Percentiles rank a stretch among this genome's conserved stretches.
Evolutionary conservation across 768 basidiomycete genomes (phyloP).

Genomic region (Pleurotus eryngii): DNA sequence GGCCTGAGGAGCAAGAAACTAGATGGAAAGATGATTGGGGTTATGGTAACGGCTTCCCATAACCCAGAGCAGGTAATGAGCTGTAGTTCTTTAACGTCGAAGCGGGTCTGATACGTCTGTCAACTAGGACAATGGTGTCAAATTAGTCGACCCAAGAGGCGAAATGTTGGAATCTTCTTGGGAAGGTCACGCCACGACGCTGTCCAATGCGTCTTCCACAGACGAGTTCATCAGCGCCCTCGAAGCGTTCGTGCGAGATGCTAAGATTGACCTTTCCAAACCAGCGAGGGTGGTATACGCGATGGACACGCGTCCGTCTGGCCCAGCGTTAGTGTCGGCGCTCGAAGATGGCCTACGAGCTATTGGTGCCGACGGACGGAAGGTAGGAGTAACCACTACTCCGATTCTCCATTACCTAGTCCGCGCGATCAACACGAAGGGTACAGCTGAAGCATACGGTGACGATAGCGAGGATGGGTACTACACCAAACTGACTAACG

Average conservation of each 20-base stretch:
- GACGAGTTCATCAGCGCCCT: conserved; percentile 70
- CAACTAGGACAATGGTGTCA: conserved; percentile 95
- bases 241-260: conserved; percentile 52
- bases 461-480: conserved; percentile 82
- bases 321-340: conserved; percentile 68
- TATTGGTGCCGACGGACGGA: conserved; percentile 61
- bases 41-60: conserved; percentile 99
- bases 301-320: conserved; percentile 90
- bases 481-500: conserved; percentile 70
- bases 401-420: conserved; percentile 96
- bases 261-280: conserved; percentile 75
- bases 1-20: conserved; percentile 86
- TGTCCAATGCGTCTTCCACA: conserved; percentile 81
- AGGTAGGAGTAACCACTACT: conserved; percentile 87
- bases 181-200: conserved; percentile 82
- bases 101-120: conserved; percentile 5
- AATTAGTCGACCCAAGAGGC: conserved; percentile 94
- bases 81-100: conserved; percentile 5
- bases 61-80: conserved; percentile 89
- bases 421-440: conserved; percentile 82
- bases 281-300: conserved; percentile 87
- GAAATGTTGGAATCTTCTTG: conserved; percentile 96
- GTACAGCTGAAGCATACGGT: conserved; percentile 74
- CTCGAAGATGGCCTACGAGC: conserved; percentile 81
- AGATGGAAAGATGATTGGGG: conserved; percentile 90